phyloP scores from a whole-genome alignment of 345 rosid genomes.

The Gynandropsis gynandra region DNA sequence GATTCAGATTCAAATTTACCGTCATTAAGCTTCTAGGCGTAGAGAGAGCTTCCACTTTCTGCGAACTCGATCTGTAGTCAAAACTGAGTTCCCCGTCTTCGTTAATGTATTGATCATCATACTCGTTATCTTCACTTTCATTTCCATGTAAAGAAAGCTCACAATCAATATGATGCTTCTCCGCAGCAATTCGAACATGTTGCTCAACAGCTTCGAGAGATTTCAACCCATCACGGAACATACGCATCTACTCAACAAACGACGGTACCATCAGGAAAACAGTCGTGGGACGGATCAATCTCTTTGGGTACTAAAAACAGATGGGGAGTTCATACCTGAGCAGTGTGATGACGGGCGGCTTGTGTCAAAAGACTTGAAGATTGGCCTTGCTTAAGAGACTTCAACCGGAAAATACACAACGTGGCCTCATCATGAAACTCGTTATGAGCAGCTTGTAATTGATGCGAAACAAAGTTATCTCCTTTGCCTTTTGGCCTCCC shows the following conservation, averaged over 20 bases:
- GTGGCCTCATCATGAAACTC: constrained; percentile 79
- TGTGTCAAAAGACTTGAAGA: constrained; percentile 87
- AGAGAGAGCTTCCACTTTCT: constrained; percentile 38
- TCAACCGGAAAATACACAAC: constrained; percentile 72
- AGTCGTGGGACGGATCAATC: background rate
- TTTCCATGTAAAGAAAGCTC: constrained; percentile 59
- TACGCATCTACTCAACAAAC: constrained; percentile 47
- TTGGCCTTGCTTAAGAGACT: constrained; percentile 91
- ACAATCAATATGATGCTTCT: constrained; percentile 77
- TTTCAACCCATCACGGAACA: constrained; percentile 68
- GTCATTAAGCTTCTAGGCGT: constrained; percentile 53
- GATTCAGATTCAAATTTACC: constrained; percentile 31
- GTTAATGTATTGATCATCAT: constrained; percentile 33
- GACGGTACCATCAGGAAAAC: background rate
- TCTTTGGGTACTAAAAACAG: constrained; percentile 11
- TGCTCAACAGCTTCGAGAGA: constrained; percentile 81
- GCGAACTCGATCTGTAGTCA: constrained; percentile 57
- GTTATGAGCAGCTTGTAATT: constrained; percentile 65
- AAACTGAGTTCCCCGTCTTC: constrained; percentile 80
- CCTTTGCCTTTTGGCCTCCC: constrained; percentile 72
- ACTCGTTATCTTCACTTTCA: constrained; percentile 49
- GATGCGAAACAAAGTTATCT: constrained; percentile 45
- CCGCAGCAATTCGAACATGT: constrained; percentile 54
- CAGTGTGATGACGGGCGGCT: constrained; percentile 90
- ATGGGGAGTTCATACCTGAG: constrained; percentile 55